phyloP scores from a whole-genome alignment of 2,329 filamentous ascomycete species.

The Cytospora chrysosperma region DNA sequence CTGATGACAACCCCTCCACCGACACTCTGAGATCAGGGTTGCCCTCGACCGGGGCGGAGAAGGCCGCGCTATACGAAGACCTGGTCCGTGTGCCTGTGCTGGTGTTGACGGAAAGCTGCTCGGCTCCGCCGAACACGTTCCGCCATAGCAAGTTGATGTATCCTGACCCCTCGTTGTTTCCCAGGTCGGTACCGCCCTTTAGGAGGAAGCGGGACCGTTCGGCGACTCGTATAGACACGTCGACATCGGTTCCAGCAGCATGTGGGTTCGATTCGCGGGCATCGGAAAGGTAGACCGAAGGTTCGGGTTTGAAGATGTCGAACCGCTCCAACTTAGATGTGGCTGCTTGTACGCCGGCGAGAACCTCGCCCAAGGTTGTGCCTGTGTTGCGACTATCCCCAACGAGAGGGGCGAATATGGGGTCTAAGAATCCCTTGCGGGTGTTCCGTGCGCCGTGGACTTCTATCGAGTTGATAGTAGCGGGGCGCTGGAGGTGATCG shows the following conservation, averaged over 20 bases:
- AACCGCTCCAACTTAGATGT: slow-evolving; percentile 76
- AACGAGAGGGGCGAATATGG: slow-evolving; percentile 75
- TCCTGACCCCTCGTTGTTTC: slow-evolving; percentile 89
- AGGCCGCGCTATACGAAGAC: slow-evolving; percentile 84
- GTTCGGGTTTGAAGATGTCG: slow-evolving; percentile 82
- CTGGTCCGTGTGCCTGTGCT: slow-evolving; percentile 86
- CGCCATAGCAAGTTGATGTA: slow-evolving; percentile 85
- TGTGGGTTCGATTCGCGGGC: slow-evolving; percentile 67
- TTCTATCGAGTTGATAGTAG: slow-evolving; percentile 82
- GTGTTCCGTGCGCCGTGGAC: slow-evolving; percentile 82
- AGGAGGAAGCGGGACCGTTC: slow-evolving; percentile 83
- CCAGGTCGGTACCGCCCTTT: slow-evolving; percentile 92
- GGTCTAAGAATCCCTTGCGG: slow-evolving; percentile 78
- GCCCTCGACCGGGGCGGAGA: slow-evolving; percentile 79
- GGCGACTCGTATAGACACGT: slow-evolving; percentile 73
- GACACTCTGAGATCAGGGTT: slow-evolving; percentile 80
- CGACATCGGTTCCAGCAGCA: slow-evolving; percentile 73
- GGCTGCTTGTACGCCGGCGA: slow-evolving; percentile 68
- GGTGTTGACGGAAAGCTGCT: slow-evolving; percentile 83
- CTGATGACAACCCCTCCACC: slow-evolving; percentile 76
- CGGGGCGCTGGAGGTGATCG: slow-evolving; percentile 81
- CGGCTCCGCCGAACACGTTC: slow-evolving; percentile 92
- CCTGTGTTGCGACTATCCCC: slow-evolving; percentile 62
- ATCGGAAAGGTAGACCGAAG: slow-evolving; percentile 79
- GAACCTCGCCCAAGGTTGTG: slow-evolving; percentile 78